Evolutionary conservation across 2,329 filamentous ascomycete species (phyloP), one percentile per base, ranked within the genome.

Genomic region (Zymoseptoria pseudotritici): DNA sequence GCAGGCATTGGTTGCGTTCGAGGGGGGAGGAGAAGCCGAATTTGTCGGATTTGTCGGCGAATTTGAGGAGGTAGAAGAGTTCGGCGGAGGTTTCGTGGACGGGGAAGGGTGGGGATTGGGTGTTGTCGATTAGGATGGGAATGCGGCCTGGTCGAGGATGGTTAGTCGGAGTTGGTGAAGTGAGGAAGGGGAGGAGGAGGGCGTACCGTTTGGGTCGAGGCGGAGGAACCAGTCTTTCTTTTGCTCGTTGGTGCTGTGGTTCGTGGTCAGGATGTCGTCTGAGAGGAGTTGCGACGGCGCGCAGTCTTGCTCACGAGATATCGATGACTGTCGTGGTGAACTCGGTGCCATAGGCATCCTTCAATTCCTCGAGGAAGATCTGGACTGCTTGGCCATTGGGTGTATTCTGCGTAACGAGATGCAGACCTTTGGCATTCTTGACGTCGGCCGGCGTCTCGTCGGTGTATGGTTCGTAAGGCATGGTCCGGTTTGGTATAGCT

Each of bases 321-420:
- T 82, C 73, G 65, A 81, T 79, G n/a, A 80, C 55, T 1, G 74
- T 79, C 2, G 74, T 78, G 0, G 74, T 79, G 75, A 76, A 83
- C 59, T 79, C 66, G 1, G 74, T 78, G 52, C 78, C 79, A 66
- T 83, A 83, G 29, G 62, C 64, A 29, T 79, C 77, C 50, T 78
- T 77, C 22, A 83, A 72, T 67, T 83, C 81, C 65, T 83, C 81
- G n/a, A 82, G 77, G 62, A 82, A 71, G 67, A 82, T 82, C 66
- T 81, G 79, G 1, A 80, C 77, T 21, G 80, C 80, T 62, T 79
- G 74, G 26, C 80, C 79, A 68, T 82, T 83, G 50, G 79, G 80
- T 1, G 80, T 82, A 64, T 70, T 76, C 66, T 75, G 73, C 0
- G 80, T 83, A 66, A 83, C 74, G 2, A 83, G 71, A 65, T 82